Evolutionary conservation across 2,329 filamentous ascomycete species (phyloP), one percentile per base, ranked within the genome.

Genomic region (Remersonia thermophila): DNA sequence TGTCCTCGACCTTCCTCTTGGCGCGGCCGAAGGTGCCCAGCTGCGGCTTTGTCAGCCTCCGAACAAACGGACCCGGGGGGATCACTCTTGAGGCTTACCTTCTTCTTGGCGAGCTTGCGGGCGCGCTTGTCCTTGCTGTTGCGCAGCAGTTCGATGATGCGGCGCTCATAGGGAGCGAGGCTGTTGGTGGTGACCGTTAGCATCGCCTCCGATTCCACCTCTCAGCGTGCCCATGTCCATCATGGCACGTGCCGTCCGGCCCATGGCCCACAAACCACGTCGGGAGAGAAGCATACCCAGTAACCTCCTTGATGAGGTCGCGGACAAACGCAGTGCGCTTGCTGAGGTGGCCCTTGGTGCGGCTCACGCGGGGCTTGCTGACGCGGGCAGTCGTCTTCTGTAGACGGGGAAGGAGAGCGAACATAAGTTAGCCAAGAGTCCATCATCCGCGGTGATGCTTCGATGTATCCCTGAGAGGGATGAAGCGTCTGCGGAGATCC

Each of bases 121-220:
- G 89, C 89, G 69, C 89, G 85, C 84, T 96, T 96, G 71, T 98
- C 91, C 76, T 93, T 93, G 74, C 77, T 81, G 83, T 98, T 98
- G 60, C 91, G 85, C 69, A 98, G 83, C 64, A 98, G 74, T 78
- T 98, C 91, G 63, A 98, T 94, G 57, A 98, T 84, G 63, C 91
- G 87, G 69, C 91, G 91, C 80, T 98, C 91, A 67, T 98, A 93
- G 59, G 84, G 84, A 55, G 84, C 84, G 55, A 91, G 82, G 62
- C 83, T 80, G 42, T 42, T 33, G 7, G n/a, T 3, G 11, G 27
- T 11, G 4, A 17, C 12, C 9, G 32, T 43, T 38, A 45, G 43
- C 10, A 3, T 28, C 29, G 11, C 27, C 8, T 4, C 30, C 29
- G 32, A n/a, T 18, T 20, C 26, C 13, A 34, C 13, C n/a, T n/a